A percentile compares a stretch with the other conserved stretches of the same genome.
phyloP scores from a whole-genome alignment of 495 filamentous ascomycete species.

The Lindgomyces ingoldianus region DNA sequence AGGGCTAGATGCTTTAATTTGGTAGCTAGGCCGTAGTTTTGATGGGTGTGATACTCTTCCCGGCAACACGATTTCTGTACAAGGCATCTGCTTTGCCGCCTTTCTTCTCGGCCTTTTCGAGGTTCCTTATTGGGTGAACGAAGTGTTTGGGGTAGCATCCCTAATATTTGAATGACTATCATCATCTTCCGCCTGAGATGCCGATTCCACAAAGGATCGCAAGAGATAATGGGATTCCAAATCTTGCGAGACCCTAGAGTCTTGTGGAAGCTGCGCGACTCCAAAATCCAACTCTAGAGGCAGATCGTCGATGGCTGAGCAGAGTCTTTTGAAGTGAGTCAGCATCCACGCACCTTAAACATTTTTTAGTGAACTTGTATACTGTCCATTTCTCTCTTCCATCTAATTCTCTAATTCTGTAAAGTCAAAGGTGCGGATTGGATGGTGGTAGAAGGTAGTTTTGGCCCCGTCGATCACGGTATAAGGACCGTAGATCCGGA shows the following conservation, averaged over 20 bases:
- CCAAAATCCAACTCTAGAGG: constrained; percentile 17
- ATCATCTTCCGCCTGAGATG: constrained; percentile 1
- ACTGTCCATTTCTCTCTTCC: constrained; percentile 45
- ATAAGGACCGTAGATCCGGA: constrained; percentile 42
- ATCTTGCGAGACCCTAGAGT: constrained; percentile 3
- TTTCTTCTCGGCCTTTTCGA: constrained; percentile 6
- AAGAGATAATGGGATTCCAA: constrained; percentile 6
- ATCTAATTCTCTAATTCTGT: constrained; percentile 34
- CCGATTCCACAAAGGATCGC: not conserved
- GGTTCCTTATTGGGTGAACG: constrained; percentile 8
- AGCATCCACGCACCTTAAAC: constrained; percentile 27
- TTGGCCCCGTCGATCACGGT: constrained; percentile 22
- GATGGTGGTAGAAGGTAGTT: constrained; percentile 42
- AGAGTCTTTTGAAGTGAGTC: constrained; percentile 33
- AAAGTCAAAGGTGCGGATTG: constrained; percentile 40
- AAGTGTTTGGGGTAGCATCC: constrained; percentile 4
- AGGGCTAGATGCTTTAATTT: too few relatives aligned
- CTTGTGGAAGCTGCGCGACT: constrained; percentile 8
- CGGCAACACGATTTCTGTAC: too few relatives aligned
- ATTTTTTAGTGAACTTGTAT: constrained; percentile 37
- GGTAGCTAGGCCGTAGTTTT: too few relatives aligned
- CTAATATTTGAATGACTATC: not conserved
- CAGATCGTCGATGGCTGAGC: constrained; percentile 24
- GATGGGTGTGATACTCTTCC: too few relatives aligned
- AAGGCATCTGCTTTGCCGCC: constrained; percentile 1